Evolutionary conservation across 768 basidiomycete species (phyloP).

Genomic region (Trametes villosa): DNA sequence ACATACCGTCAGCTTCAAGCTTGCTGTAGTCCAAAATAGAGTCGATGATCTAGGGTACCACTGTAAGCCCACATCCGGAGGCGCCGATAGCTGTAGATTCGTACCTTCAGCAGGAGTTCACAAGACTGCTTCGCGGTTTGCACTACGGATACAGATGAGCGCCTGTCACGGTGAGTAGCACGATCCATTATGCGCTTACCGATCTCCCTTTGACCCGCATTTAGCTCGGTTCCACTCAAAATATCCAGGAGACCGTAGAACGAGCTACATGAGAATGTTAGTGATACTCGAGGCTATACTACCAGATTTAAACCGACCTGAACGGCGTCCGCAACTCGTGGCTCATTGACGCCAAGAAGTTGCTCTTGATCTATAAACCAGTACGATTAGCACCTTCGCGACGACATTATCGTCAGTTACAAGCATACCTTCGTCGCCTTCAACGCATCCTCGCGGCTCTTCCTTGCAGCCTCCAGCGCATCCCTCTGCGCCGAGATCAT

Average conservation of each 20-base stretch:
- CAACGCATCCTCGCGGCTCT: conserved; percentile 72
- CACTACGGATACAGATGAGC: conserved; percentile 42
- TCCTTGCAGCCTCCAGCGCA: conserved; percentile 69
- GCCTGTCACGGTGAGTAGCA: neutral
- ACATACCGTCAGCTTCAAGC: conserved; percentile 68
- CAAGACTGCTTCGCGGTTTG: conserved; percentile 82
- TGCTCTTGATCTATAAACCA: conserved; percentile 66
- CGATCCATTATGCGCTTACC: conserved; percentile 45
- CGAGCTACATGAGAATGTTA: conserved; percentile 45
- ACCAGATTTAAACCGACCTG: conserved; percentile 47
- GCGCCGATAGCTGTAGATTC: neutral
- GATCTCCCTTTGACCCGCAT: conserved; percentile 70
- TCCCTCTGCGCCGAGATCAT: conserved; percentile 77
- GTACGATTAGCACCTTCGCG: neutral
- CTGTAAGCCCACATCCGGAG: neutral
- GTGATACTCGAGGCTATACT: neutral
- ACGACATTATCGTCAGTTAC: neutral
- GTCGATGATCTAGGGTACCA: conserved; percentile 63
- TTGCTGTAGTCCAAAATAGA: conserved; percentile 82
- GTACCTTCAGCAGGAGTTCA: conserved; percentile 70
- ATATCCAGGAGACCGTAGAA: conserved; percentile 80
- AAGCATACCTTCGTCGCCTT: conserved; percentile 67
- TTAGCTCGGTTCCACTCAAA: conserved; percentile 71
- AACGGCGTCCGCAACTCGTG: conserved; percentile 80
- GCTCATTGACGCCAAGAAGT: conserved; percentile 76